These are phyloP conservation scores for Hippophae gyantsensis DNA, from an alignment of 306 rosid genomes.

Conservation along the genomic window DNA sequence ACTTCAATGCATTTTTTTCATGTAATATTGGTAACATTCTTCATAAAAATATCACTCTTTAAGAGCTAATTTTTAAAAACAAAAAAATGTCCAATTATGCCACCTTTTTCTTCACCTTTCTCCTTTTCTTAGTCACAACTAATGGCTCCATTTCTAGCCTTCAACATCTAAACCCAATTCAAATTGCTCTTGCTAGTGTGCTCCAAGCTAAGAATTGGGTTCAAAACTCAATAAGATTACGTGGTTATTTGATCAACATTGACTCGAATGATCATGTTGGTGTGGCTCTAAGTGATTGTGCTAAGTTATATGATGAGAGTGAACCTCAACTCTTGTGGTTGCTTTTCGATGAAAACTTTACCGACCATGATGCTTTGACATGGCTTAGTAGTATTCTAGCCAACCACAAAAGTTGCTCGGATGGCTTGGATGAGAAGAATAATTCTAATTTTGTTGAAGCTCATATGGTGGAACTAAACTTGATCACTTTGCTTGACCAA, in stretches of 20 bases:
- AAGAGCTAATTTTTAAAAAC: too few species aligned
- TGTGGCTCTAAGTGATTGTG: constrained; percentile 42
- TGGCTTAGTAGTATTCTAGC: constrained; percentile 51
- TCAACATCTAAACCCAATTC: constrained; percentile 27
- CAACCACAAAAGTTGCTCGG: constrained; percentile 47
- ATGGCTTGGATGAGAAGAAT: constrained; percentile 39
- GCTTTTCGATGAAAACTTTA: constrained; percentile 16
- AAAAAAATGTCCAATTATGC: constrained; percentile 18
- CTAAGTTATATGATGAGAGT: constrained; percentile 51
- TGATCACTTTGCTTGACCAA: constrained; percentile 32
- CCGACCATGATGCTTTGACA: constrained; percentile 29
- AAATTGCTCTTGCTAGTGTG: constrained; percentile 25
- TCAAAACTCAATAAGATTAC: constrained; percentile 10
- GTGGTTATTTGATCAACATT: background rate
- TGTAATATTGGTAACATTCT: too few species aligned
- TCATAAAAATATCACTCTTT: too few species aligned
- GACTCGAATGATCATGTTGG: background rate
- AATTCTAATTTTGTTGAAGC: background rate
- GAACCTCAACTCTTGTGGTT: constrained; percentile 27
- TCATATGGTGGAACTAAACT: constrained; percentile 19
- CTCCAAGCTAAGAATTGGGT: constrained; percentile 27
- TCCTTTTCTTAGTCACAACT: constrained; percentile 17
- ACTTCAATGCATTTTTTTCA: too few species aligned
- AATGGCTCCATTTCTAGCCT: constrained; percentile 17
- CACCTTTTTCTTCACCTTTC: constrained; percentile 15